Conservation (phyloP, 495 filamentous ascomycete genomes). For the Podospora australis region DNA sequence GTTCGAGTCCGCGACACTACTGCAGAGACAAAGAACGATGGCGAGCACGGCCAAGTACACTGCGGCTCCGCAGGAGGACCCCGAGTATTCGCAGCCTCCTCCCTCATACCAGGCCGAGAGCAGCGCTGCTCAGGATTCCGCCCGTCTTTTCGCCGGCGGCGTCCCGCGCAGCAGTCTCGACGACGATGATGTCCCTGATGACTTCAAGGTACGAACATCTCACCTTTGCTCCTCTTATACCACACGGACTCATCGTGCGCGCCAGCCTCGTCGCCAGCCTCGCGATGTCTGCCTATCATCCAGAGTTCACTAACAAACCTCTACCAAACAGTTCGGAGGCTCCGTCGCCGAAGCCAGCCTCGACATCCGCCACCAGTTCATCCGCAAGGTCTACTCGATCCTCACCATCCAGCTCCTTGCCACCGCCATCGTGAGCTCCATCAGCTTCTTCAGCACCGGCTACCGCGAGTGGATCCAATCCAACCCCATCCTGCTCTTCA, state of each 20-base stretch:
- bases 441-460: slow-evolving; percentile 72
- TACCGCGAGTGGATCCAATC: slow-evolving; percentile 87
- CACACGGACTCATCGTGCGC: too few relatives aligned
- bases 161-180: slow-evolving; percentile 62
- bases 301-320: not conserved
- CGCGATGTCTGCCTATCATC: not conserved
- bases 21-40: slow-evolving; percentile 51
- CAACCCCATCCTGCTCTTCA: slow-evolving; percentile 77
- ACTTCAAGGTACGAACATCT: slow-evolving; percentile 71
- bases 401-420: slow-evolving; percentile 77
- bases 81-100: slow-evolving; percentile 79
- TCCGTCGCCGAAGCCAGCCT: slow-evolving; percentile 87
- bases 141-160: slow-evolving; percentile 32
- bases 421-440: slow-evolving; percentile 70
- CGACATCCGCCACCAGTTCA: slow-evolving; percentile 94
- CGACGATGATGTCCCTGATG: slow-evolving; percentile 92
- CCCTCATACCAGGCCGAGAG: slow-evolving; percentile 61
- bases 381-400: slow-evolving; percentile 68
- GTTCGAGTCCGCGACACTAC: too few relatives aligned
- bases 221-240: not conserved
- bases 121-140: slow-evolving; percentile 32
- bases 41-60: slow-evolving; percentile 64
- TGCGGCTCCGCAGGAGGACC: slow-evolving; percentile 66
- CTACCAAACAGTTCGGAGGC: slow-evolving; percentile 64
- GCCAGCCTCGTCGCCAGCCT: not conserved